A percentile compares a stretch with the other conserved stretches of the same genome.
Conservation (phyloP, 1,139 yeast genomes). For the Zygotorulaspora mrakii region DNA sequence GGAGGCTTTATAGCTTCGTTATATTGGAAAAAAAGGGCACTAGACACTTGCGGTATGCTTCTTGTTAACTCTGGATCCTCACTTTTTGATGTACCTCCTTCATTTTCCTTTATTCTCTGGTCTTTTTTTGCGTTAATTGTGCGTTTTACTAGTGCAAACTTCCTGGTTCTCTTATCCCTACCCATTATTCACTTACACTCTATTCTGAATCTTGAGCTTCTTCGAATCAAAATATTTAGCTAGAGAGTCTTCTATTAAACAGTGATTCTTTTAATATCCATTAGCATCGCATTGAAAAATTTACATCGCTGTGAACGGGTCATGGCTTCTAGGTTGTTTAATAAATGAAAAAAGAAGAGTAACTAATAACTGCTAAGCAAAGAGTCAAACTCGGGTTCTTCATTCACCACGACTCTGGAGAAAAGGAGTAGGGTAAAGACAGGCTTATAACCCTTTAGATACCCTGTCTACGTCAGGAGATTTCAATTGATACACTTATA, state of each 20-base stretch:
- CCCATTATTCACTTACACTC: too few relatives aligned
- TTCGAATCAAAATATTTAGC: too few relatives aligned
- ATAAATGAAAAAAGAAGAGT: too few relatives aligned
- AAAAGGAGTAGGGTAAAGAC: too few relatives aligned
- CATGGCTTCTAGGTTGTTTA: not conserved
- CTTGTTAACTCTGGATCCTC: conserved; percentile 80
- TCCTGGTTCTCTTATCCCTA: conserved; percentile 92
- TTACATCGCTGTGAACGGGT: conserved; percentile 11
- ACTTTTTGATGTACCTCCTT: conserved; percentile 33
- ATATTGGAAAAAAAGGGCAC: conserved; percentile 91
- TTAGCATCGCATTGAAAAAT: conserved; percentile 10
- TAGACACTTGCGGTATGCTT: conserved; percentile 92
- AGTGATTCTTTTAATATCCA: conserved; percentile 7
- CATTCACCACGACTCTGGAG: too few relatives aligned
- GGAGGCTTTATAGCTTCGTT: conserved; percentile 95
- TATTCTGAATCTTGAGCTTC: too few relatives aligned
- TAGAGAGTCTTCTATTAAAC: conserved; percentile 4
- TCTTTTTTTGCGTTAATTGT: conserved; percentile 67
- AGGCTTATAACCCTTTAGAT: too few relatives aligned
- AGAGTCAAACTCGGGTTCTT: too few relatives aligned
- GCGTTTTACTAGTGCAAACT: conserved; percentile 89
- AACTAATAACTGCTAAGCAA: not conserved
- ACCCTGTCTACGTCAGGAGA: too few relatives aligned
- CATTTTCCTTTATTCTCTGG: conserved; percentile 49
- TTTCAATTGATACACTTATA: too few relatives aligned